Evolutionary conservation across 768 basidiomycete species (phyloP), one percentile per base, ranked within the genome.

Genomic region (Lactarius deliciosus): DNA sequence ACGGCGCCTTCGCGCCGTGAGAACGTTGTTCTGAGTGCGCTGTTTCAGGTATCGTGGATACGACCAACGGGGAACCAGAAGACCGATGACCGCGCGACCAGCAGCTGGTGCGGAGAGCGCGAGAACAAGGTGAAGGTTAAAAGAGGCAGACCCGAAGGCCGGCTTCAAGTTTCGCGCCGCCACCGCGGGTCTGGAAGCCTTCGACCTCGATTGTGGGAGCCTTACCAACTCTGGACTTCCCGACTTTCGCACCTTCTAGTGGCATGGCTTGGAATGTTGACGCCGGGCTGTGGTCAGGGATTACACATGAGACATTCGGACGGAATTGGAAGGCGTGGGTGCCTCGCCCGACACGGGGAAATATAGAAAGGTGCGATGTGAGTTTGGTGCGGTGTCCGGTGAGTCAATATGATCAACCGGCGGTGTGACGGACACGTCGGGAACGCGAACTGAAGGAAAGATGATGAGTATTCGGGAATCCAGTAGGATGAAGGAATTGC

Each of bases 1-100:
- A 98, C 96, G 10, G 96, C 94, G 95, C 95, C 76, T 97, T 97
- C n/a, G 94, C 96, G 34, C 95, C 96, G 70, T 94, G 43, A 95
- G 90, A 62, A 96, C 89, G 74, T 95, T 96, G 78, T 96, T 90
- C 75, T 94, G 92, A 20, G 93, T 96, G 70, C 91, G 85, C 74
- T 89, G 89, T 76, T 97, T 95, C 71, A 97, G 79, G 79, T 92
- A 96, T 81, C 96, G 76, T 98, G 96, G 64, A 97, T 95, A 92
- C 95, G 95, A 60, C 95, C 94, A 55, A 97, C 96, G 43, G 95
- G 94, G 77, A 97, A 97, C 94, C 95, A 61, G 16, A 10, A 32
- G 41, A 8, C 9, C 18, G 13, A 25, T 8, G 9, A 10, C 25
- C 25, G 40, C 30, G 3, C 8, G 38, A 18, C 56, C 40, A 58